Percentiles rank a stretch among this genome's conserved stretches.
phyloP scores from a whole-genome alignment of 108 stramenopile species.

The Nitzschia sp. region DNA sequence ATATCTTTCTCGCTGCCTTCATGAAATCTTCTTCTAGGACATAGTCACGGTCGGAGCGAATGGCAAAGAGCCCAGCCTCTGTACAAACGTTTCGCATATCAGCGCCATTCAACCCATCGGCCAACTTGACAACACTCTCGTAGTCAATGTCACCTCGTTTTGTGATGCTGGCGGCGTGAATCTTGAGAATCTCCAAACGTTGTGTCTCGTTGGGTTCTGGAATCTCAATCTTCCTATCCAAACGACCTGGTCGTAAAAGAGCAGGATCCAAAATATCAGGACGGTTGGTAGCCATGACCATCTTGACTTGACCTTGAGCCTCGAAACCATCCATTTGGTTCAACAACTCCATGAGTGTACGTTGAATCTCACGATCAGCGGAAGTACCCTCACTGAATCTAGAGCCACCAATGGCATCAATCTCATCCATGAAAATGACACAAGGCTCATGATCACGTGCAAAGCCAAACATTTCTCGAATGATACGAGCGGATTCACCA shows the following conservation, averaged over 20 bases:
- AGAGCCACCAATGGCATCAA: constrained; percentile 97
- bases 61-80: constrained; percentile 98
- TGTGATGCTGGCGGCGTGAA: constrained; percentile 90
- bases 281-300: constrained; percentile 99
- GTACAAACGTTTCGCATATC: constrained; percentile 98
- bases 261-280: constrained; percentile 99
- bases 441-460: constrained; percentile 95
- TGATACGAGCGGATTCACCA: constrained; percentile 96
- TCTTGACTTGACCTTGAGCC: constrained; percentile 93
- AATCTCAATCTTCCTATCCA: constrained; percentile 99
- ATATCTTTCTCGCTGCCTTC: constrained; percentile 98
- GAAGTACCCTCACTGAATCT: constrained; percentile 96
- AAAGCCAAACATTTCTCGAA: constrained; percentile 99
- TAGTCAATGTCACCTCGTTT: constrained; percentile 98
- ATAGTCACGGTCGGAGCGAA: constrained; percentile 95
- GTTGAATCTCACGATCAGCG: constrained; percentile 98
- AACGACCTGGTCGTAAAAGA: constrained; percentile 94
- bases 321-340: constrained; percentile 99
- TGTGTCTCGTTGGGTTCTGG: constrained; percentile 97
- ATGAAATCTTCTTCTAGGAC: constrained; percentile 99
- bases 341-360: constrained; percentile 97
- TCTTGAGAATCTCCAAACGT: constrained; percentile 96
- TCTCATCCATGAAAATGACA: constrained; percentile 99
- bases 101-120: constrained; percentile 98
- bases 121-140: constrained; percentile 95